These are phyloP conservation scores for Phytopythium helicoides DNA, from an alignment of 352 stramenopile genomes.

Conservation along the genomic window DNA sequence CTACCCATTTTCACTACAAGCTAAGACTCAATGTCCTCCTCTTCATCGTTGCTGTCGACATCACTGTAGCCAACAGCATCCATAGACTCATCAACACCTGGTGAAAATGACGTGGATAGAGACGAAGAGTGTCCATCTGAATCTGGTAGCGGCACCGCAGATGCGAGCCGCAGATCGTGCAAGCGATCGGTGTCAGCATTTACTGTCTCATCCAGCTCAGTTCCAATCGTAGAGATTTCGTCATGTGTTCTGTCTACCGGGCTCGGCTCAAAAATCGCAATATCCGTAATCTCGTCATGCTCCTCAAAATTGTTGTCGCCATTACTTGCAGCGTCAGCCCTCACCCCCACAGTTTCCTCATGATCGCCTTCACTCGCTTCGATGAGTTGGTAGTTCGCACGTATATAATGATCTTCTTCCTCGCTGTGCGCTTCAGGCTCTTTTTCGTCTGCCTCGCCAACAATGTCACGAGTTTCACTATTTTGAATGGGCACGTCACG, in stretches of 20 bases:
- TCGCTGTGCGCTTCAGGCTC: too few relatives aligned
- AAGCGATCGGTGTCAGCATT: neutral
- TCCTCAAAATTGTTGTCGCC: neutral
- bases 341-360: too few relatives aligned
- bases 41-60: neutral
- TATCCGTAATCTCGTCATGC: neutral
- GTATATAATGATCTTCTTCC: too few relatives aligned
- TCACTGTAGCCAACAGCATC: neutral
- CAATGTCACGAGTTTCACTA: too few relatives aligned
- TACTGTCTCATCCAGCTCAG: neutral
- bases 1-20: too few relatives aligned
- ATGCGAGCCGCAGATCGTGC: conserved; percentile 8
- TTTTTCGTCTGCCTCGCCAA: too few relatives aligned
- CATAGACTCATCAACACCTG: neutral
- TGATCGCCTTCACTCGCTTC: neutral
- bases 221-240: neutral
- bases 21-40: neutral
- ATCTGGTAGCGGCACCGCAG: conserved; percentile 9
- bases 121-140: conserved; percentile 11
- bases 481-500: too few relatives aligned
- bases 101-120: neutral
- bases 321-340: neutral
- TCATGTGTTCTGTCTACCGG: neutral
- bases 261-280: neutral
- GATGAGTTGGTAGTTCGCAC: too few relatives aligned